These are phyloP conservation scores for Jamesozyma piceae DNA, from an alignment of 805 yeast genomes.

Conservation along the genomic window DNA sequence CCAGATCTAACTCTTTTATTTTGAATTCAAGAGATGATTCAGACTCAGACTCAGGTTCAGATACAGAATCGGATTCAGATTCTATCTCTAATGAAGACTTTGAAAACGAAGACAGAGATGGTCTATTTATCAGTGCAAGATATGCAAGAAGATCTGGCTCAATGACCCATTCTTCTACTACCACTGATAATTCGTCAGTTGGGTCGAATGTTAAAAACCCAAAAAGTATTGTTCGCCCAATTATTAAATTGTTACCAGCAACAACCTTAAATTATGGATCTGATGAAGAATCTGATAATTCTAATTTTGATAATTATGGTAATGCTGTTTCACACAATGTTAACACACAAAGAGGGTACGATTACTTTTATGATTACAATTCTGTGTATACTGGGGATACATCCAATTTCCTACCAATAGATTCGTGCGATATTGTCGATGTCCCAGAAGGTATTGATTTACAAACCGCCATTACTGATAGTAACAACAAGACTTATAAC, in stretches of 20 bases:
- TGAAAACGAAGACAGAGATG: conserved; percentile 21
- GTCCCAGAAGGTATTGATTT: conserved; percentile 29
- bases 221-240: conserved; percentile 31
- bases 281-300: conserved; percentile 42
- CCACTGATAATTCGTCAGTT: conserved; percentile 21
- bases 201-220: conserved; percentile 11
- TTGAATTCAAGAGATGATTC: conserved; percentile 4
- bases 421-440: conserved; percentile 30
- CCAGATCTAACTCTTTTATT: not conserved
- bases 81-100: conserved; percentile 7
- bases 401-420: conserved; percentile 28
- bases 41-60: not conserved
- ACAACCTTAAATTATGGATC: conserved; percentile 75
- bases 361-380: conserved; percentile 71
- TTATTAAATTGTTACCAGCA: conserved; percentile 76
- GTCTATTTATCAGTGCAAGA: conserved; percentile 28
- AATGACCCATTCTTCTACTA: conserved; percentile 16
- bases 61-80: not conserved
- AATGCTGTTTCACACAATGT: conserved; percentile 65
- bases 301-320: conserved; percentile 31
- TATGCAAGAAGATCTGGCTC: conserved; percentile 24
- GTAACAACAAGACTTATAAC: conserved; percentile 10
- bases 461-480: conserved; percentile 27
- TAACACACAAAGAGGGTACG: conserved; percentile 63
- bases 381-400: conserved; percentile 56